Evolutionary conservation across 2,329 filamentous ascomycete species (phyloP), one percentile per base, ranked within the genome.

Genomic region (Calonectria ilicicola): DNA sequence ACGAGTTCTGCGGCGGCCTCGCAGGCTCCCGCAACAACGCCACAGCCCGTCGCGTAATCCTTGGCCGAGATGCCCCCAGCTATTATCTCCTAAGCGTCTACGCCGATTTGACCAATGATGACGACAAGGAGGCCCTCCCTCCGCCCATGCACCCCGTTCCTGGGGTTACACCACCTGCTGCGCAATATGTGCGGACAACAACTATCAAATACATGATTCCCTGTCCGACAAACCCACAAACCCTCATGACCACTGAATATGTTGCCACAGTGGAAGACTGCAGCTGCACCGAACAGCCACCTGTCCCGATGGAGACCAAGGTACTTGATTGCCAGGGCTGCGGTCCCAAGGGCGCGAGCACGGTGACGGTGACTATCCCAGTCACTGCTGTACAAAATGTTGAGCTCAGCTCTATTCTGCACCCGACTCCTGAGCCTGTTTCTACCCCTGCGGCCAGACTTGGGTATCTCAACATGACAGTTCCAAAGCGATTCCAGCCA

Each of bases 21-120:
- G 68, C 80, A 17, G 66, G 72, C 29, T 53, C n/a, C 27, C 27
- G 44, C 42, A 69, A 42, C 60, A 64, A 62, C 38, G 65, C 40
- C 23, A 73, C 63, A 12, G 53, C 56, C 10, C 73, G 69, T 4
- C 74, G 74, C 65, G 32, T 74, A 69, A 46, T 73, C 21, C 71
- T 70, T 8, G 78, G 79, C 35, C 81, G 81, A 38, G 82, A 82
- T 15, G 76, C 77, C 3, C 80, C 81, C 10, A 73, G 75, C 69
- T 79, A 76, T 47, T 76, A 81, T 46, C 82, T 88, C 8, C 81
- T 89, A 21, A 87, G 84, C 2, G 78, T 89, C 15, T 89, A 88
- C 80, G 86, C 81, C 53, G 79, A 82, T 67, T 73, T 85, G 15
- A 71, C 74, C 27, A 76, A 78, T 38, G 80, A 83, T 7, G 44